Evolutionary conservation across 495 filamentous ascomycete species (phyloP).

Genomic region (Tuber calosporum): DNA sequence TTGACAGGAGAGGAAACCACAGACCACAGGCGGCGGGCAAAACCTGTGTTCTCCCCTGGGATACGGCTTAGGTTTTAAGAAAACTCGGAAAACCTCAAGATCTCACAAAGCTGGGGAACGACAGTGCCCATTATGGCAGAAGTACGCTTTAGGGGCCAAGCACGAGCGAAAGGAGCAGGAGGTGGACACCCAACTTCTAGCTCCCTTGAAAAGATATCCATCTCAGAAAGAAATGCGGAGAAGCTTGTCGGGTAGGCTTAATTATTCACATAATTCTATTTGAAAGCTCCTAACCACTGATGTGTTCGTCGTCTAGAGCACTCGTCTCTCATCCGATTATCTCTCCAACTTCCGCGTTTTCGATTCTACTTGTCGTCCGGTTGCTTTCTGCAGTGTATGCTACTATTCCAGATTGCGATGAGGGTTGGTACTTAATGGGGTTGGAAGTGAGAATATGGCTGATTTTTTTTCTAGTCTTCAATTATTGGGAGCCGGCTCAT

Average conservation of each 20-base stretch:
- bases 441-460: conserved; percentile 1
- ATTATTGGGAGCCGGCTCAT: conserved; percentile 98
- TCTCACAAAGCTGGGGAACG: neutral
- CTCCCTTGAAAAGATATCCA: conserved; percentile 7
- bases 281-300: neutral
- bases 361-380: conserved; percentile 66
- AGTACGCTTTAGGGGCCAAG: conserved; percentile 8
- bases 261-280: neutral
- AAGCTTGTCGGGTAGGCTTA: conserved; percentile 13
- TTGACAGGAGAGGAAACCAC: neutral
- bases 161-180: neutral
- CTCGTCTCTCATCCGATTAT: conserved; percentile 20
- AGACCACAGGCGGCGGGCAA: neutral
- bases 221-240: conserved; percentile 16
- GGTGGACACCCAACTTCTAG: neutral
- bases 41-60: neutral
- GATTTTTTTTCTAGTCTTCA: conserved; percentile 57
- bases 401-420: conserved; percentile 97
- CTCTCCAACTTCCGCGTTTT: conserved; percentile 53
- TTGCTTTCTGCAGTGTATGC: conserved; percentile 69
- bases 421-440: conserved; percentile 43
- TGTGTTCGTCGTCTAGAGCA: conserved; percentile 10
- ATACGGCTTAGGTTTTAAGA: neutral
- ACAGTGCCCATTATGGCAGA: conserved; percentile 14
- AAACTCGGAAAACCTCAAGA: neutral